Conservation (phyloP, 2,329 filamentous ascomycete genomes). For the Aspergillus brunneoviolaceus region DNA sequence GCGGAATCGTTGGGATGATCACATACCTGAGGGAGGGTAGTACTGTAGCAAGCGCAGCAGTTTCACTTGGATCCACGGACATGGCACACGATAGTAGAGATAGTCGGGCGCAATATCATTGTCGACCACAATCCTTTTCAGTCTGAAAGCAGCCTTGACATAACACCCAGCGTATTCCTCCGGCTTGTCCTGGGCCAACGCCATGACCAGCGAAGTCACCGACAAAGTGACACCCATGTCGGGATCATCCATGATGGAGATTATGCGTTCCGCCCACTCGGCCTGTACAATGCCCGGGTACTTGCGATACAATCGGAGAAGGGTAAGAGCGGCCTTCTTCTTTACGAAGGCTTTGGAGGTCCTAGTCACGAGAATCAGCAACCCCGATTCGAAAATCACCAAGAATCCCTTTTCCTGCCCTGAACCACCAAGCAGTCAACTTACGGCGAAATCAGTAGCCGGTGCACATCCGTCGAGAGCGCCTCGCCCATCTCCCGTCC, state of each 20-base stretch:
- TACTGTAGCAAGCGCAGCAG: slow-evolving; percentile 89
- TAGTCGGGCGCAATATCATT: slow-evolving; percentile 88
- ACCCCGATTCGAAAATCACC: neutral
- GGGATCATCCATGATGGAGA: slow-evolving; percentile 96
- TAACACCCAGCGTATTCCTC: slow-evolving; percentile 94
- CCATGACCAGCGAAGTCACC: slow-evolving; percentile 92
- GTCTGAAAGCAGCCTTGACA: slow-evolving; percentile 82
- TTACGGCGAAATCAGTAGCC: slow-evolving; percentile 90
- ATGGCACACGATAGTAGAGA: slow-evolving; percentile 99
- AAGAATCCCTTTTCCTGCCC: neutral
- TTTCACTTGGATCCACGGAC: slow-evolving; percentile 97
- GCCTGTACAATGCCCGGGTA: slow-evolving; percentile 89
- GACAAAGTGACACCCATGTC: slow-evolving; percentile 94
- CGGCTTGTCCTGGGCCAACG: slow-evolving; percentile 87
- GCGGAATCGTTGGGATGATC: slow-evolving; percentile 5
- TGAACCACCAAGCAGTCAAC: slow-evolving; percentile 35
- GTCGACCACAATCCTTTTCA: slow-evolving; percentile 89
- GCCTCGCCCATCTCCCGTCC: slow-evolving; percentile 97
- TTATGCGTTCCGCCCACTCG: slow-evolving; percentile 96
- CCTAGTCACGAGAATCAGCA: slow-evolving; percentile 42
- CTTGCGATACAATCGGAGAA: slow-evolving; percentile 92
- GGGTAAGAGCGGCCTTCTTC: slow-evolving; percentile 94
- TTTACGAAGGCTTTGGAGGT: slow-evolving; percentile 97
- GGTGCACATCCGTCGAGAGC: slow-evolving; percentile 84
- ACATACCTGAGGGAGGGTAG: slow-evolving; percentile 84